Base-by-base conservation (phyloP, 495 filamentous ascomycete genomes). In the Halenospora varia region DNA sequence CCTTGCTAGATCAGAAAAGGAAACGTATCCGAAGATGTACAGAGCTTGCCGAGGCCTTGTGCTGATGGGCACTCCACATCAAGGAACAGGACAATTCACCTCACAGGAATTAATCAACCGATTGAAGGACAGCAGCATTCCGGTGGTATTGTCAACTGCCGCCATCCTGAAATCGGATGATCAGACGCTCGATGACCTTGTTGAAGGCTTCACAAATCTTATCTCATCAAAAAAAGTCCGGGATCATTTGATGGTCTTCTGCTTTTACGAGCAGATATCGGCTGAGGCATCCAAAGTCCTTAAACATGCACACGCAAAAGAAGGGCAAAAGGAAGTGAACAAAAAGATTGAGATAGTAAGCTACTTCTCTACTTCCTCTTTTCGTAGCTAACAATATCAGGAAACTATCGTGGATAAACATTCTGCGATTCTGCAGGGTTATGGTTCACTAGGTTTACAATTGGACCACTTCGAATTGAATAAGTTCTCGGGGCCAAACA, bases 31-130 rank as follows among this genome's bases (percentile, higher is more conserved):
- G 17, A 8, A 17, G 4, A n/a, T 46, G 4, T 20, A 17, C 13
- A n/a, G n/a, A n/a, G 15, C 23, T 46, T 61, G 42, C 25, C 63
- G 60, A 0, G 63, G 60, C n/a, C 56, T 66, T 42, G 19, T 63
- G 2, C 49, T 56, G n/a, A 23, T 56, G 10, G 53, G 53, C 4
- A 29, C 53, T 8, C 53, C 53, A 3, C 26, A 51, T 2, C 18
- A 44, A 29, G 51, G 51, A 13, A 54, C 51, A 2, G 4, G 23
- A 54, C 9, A 10, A n/a, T 11, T 11, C 4, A 20, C 6, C 18
- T 24, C 17, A 13, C 4, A 13, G 29, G 6, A 4, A 35, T 35
- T 35, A 13, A 4, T 13, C 29, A 13, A 35, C 6, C 40, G 22
- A 29, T 3, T 6, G 18, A 44, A n/a, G 20, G 3, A 44, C 9